These are phyloP conservation scores for Penicillium antarcticum DNA, from an alignment of 495 filamentous ascomycete genomes.

Conservation along the genomic window DNA sequence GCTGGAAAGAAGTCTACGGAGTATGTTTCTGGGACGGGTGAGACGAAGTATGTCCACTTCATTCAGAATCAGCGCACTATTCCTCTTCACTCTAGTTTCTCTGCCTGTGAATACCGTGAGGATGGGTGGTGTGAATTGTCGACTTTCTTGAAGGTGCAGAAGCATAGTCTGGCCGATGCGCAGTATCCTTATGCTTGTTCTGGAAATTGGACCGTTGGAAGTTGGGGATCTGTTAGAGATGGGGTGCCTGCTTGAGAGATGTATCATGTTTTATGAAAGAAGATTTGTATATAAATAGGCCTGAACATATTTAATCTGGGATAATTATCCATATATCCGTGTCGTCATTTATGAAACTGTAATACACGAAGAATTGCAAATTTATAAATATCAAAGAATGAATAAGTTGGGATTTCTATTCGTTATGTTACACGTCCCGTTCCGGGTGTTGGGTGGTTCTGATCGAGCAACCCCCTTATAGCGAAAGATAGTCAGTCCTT, in stretches of 20 bases:
- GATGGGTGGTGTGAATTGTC: slow-evolving; percentile 65
- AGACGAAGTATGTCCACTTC: slow-evolving; percentile 62
- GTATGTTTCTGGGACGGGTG: slow-evolving; percentile 14
- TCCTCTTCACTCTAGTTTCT: slow-evolving; percentile 53
- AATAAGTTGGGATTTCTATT: not conserved
- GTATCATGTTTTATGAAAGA: too few species aligned
- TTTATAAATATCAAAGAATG: not conserved
- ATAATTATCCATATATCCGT: too few species aligned
- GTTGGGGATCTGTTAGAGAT: slow-evolving; percentile 14
- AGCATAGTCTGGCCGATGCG: slow-evolving; percentile 40
- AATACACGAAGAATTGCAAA: too few species aligned
- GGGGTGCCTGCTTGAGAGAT: slow-evolving; percentile 15
- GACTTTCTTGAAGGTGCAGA: slow-evolving; percentile 51
- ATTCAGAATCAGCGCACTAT: slow-evolving; percentile 62
- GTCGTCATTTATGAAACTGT: too few species aligned
- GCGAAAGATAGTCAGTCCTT: not conserved
- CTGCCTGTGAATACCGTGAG: slow-evolving; percentile 53
- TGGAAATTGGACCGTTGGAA: slow-evolving; percentile 16
- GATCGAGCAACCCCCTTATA: too few species aligned
- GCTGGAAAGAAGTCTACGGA: slow-evolving; percentile 1
- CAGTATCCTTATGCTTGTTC: slow-evolving; percentile 52
- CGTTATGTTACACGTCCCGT: not conserved
- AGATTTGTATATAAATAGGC: too few species aligned
- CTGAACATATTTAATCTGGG: too few species aligned
- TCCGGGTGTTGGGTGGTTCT: too few species aligned